Evolutionary conservation across 129 eudicot genomes (phyloP), one percentile per base, ranked within the genome.

Genomic region (Apium graveolens): DNA sequence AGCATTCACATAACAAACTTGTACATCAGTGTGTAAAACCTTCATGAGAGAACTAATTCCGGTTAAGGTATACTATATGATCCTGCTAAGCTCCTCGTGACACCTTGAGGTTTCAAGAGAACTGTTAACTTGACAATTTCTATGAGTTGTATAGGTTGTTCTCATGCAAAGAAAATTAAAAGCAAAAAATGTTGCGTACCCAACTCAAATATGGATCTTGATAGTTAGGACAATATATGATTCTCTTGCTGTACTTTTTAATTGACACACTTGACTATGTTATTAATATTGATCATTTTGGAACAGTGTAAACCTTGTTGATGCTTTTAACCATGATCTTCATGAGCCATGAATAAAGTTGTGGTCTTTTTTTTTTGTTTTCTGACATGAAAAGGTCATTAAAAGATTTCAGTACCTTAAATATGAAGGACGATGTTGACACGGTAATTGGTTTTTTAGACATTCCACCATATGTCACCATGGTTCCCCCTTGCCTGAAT

Each of bases 381-480:
- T 26, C 35, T 43, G 29, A 14, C 57, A 43, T 14, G 26, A 71
- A 11, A 42, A 27, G 5, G 45, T 10, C 7, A 1, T 29, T 12
- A 5, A 3, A 73, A 1, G 29, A 26, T 27, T 41, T 27, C 51
- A 26, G 0, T 86, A 95, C 98, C 96, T 96, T 92, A 79, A 92
- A 96, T 76, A 96, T 96, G 84, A 96, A 90, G 78, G 97, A 70
- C 70, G 97, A 83, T 65, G 99, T 96, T 83, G 97, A 86, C 27
- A 92, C 97, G 16, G 95, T 90, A 51, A 96, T 20, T 70, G 99
- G 99, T 84, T 89, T 88, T 91, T 96, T 96, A 37, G 99, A 80
- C 99, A 96, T 96, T 46, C 99, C 97, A 11, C 99, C 99, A 81
- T 90, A 96, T 21, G 99, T 96, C 77, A 92, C 99, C 99, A 96